Base-by-base conservation (phyloP, 1,139 yeast genomes). In the Geotrichum restrictum region DNA sequence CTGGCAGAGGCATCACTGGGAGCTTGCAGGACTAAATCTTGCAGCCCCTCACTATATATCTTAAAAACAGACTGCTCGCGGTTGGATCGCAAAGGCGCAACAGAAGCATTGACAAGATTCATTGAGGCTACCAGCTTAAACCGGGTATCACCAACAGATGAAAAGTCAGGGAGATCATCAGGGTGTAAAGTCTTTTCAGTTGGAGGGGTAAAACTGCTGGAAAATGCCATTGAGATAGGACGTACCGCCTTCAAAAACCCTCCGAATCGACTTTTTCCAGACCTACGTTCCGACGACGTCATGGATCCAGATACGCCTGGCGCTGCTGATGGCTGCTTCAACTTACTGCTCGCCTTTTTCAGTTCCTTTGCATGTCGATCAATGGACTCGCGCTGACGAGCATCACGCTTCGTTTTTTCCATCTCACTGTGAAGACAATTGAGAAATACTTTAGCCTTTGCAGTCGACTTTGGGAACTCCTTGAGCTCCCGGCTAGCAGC, bases 21-120 rank as follows among this genome's bases (percentile, higher is more conserved):
- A 0, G 94, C 84, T 66, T 93, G 97, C 63, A 91, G 77, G 7
- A 46, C 31, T 31, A 45, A 19, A 61, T 74, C 79, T 56, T 84
- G 89, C 10, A 55, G 39, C n/a, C 36, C 76, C 77, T 70, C 71
- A 27, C 78, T 81, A 22, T 80, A 80, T 42, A 88, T 72, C 62
- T 84, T 84, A 73, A 88, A 86, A 51, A 83, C 62, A n/a, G 48
- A 45, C 62, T 60, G 44, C 63, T 66, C 60, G 68, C 69, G 40
- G 43, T 44, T 45, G 22, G 48, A 54, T 18, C 54, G 51, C 31
- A 61, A 34, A 8, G 55, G 45, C 19, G 55, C 39, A 22, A 64
- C 56, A 13, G 59, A 74, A 45, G 73, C 72, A 56, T 72, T 74
- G 54, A 75, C 76, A 62, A 88, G 72, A 45, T 82, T 77, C 33